phyloP scores from a whole-genome alignment of 2,329 filamentous ascomycete species.

The Dryadomyces quercus-mongolicae region DNA sequence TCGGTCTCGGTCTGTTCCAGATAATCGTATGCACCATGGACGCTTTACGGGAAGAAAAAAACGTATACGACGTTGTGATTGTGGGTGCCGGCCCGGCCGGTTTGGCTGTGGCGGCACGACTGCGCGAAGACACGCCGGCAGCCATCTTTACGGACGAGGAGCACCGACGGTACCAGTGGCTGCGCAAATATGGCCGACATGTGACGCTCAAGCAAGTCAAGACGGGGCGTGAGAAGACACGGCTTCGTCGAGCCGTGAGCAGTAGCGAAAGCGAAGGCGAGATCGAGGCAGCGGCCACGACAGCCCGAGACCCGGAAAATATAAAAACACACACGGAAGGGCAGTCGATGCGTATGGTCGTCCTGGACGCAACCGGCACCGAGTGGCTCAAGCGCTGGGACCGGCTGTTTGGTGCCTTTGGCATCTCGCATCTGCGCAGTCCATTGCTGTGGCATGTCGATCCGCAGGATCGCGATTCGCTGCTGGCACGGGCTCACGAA shows the following conservation, averaged over 20 bases:
- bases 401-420: slow-evolving; percentile 52
- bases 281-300: background rate
- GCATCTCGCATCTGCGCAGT: slow-evolving; percentile 61
- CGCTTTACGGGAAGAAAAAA: background rate
- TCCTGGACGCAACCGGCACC: slow-evolving; percentile 53
- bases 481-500: slow-evolving; percentile 57
- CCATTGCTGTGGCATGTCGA: slow-evolving; percentile 79
- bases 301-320: slow-evolving; percentile 4
- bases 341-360: slow-evolving; percentile 31
- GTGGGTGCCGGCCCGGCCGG: slow-evolving; percentile 66
- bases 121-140: slow-evolving; percentile 61
- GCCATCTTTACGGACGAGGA: slow-evolving; percentile 77
- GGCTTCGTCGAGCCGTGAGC: background rate
- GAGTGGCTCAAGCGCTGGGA: slow-evolving; percentile 64
- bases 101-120: slow-evolving; percentile 59
- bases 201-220: slow-evolving; percentile 43
- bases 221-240: slow-evolving; percentile 19
- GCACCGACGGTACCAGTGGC: slow-evolving; percentile 71
- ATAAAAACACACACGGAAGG: background rate
- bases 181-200: slow-evolving; percentile 49
- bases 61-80: slow-evolving; percentile 54
- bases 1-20: background rate
- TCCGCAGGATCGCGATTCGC: slow-evolving; percentile 59
- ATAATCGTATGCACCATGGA: no score
- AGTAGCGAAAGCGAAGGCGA: background rate